Percentiles rank a stretch among this genome's conserved stretches.
Conservation (phyloP, 345 rosid genomes). For the Melaleuca quinquenervia region DNA sequence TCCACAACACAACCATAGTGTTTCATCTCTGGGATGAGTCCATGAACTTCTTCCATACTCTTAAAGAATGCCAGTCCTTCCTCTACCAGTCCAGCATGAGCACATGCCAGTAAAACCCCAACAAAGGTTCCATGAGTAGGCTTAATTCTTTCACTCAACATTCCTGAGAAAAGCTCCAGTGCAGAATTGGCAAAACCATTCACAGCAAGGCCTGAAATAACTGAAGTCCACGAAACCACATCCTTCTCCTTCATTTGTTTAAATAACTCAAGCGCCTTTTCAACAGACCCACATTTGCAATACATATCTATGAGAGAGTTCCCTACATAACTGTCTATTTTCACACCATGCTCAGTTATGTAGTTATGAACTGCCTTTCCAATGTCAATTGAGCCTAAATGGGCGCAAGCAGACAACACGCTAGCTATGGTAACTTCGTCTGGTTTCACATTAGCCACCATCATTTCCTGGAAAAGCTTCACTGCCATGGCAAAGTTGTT, state of each 20-base stretch:
- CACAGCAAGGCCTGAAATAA: constrained; percentile 55
- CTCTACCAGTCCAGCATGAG: constrained; percentile 48
- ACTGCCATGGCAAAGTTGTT: constrained; percentile 31
- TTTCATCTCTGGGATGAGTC: constrained; percentile 51
- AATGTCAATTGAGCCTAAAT: constrained; percentile 33
- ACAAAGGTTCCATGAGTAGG: constrained; percentile 44
- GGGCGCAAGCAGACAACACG: constrained; percentile 56
- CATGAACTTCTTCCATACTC: constrained; percentile 33
- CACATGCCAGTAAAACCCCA: constrained; percentile 43
- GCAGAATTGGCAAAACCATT: constrained; percentile 46
- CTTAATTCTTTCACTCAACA: constrained; percentile 21
- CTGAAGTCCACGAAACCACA: constrained; percentile 45
- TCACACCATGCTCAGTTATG: constrained; percentile 14
- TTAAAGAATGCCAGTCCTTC: constrained; percentile 31
- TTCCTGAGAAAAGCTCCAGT: constrained; percentile 27
- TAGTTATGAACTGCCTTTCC: constrained; percentile 34
- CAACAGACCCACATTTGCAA: constrained; percentile 43
- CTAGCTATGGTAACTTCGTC: constrained; percentile 50
- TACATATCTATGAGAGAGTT: constrained; percentile 55
- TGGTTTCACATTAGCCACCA: constrained; percentile 32
- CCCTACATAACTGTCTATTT: constrained; percentile 25
- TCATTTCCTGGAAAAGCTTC: constrained; percentile 46
- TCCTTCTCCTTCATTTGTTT: constrained; percentile 36
- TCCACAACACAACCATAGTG: constrained; percentile 66
- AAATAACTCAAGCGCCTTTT: constrained; percentile 34